Evolutionary conservation across 1,284 basidiomycete genomes (phyloP).

Genomic region (Phellinidium pouzarii): DNA sequence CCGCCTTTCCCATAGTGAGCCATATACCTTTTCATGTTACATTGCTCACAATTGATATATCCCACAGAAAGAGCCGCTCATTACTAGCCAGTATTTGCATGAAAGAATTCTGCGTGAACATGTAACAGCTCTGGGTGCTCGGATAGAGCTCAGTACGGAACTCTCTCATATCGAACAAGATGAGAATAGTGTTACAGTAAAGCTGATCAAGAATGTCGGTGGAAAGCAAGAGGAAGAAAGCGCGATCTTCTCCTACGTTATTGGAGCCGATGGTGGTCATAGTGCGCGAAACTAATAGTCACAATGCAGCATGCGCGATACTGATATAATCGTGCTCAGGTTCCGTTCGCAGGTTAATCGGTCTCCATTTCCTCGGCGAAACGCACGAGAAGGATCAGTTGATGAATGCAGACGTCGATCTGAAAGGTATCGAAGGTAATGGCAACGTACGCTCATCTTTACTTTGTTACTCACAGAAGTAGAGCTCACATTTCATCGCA

Average conservation of each 20-base stretch:
- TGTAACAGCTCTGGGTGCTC: slow-evolving; percentile 12
- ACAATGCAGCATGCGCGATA: not conserved
- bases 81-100: slow-evolving; percentile 11
- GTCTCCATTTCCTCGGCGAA: slow-evolving; percentile 40
- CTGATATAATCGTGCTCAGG: slow-evolving; percentile 20
- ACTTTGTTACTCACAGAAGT: too few relatives aligned
- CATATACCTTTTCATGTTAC: not conserved
- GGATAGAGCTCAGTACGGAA: slow-evolving; percentile 13
- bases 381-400: slow-evolving; percentile 27
- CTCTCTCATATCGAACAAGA: slow-evolving; percentile 5
- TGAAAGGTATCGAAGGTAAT: slow-evolving; percentile 1
- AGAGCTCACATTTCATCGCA: not conserved
- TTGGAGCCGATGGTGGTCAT: slow-evolving; percentile 35
- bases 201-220: not conserved
- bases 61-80: not conserved
- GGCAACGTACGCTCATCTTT: not conserved
- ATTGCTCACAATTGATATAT: not conserved
- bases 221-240: slow-evolving; percentile 4
- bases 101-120: slow-evolving; percentile 15
- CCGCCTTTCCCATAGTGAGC: slow-evolving; percentile 14
- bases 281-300: slow-evolving; percentile 25
- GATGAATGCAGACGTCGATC: not conserved
- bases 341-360: slow-evolving; percentile 32
- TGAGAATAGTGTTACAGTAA: slow-evolving; percentile 11
- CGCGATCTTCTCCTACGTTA: slow-evolving; percentile 19